Percentiles rank a stretch among this genome's conserved stretches.
Evolutionary conservation across 2,329 filamentous ascomycete species (phyloP).

Genomic region (Monosporascus cannonballus): DNA sequence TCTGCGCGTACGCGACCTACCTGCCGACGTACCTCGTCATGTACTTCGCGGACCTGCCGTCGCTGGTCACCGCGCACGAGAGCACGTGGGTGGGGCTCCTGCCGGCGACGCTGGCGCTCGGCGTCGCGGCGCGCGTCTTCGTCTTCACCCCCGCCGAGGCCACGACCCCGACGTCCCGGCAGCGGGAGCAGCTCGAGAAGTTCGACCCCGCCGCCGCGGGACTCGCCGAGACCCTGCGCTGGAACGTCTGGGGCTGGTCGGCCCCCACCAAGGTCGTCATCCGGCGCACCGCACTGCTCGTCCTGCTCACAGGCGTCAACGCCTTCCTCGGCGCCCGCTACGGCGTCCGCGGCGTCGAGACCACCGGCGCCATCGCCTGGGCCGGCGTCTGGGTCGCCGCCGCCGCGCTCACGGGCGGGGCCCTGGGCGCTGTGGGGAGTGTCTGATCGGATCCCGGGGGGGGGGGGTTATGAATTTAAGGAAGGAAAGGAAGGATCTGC

Average conservation of each 20-base stretch:
- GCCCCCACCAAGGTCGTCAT: slow-evolving; percentile 57
- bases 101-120: slow-evolving; percentile 52
- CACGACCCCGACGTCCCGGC: slow-evolving; percentile 39
- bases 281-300: slow-evolving; percentile 55
- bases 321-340: slow-evolving; percentile 60
- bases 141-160: slow-evolving; percentile 66
- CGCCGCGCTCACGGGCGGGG: slow-evolving; percentile 51
- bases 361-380: slow-evolving; percentile 65
- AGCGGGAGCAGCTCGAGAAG: slow-evolving; percentile 38
- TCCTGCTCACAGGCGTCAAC: slow-evolving; percentile 50
- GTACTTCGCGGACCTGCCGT: slow-evolving; percentile 67
- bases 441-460: slow-evolving; percentile 32
- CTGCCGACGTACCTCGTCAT: slow-evolving; percentile 67
- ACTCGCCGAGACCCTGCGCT: slow-evolving; percentile 63
- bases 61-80: slow-evolving; percentile 61
- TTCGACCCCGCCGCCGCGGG: slow-evolving; percentile 62
- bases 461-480: background rate
- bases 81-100: slow-evolving; percentile 56
- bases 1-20: slow-evolving; percentile 61
- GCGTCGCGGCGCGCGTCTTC: slow-evolving; percentile 66
- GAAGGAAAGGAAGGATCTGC: background rate
- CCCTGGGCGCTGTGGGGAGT: slow-evolving; percentile 45
- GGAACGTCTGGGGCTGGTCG: slow-evolving; percentile 67
- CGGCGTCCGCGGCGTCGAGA: slow-evolving; percentile 64
- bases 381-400: slow-evolving; percentile 69